Conservation (phyloP, 2,329 filamentous ascomycete genomes). For the Ceratocystis smalleyi region DNA sequence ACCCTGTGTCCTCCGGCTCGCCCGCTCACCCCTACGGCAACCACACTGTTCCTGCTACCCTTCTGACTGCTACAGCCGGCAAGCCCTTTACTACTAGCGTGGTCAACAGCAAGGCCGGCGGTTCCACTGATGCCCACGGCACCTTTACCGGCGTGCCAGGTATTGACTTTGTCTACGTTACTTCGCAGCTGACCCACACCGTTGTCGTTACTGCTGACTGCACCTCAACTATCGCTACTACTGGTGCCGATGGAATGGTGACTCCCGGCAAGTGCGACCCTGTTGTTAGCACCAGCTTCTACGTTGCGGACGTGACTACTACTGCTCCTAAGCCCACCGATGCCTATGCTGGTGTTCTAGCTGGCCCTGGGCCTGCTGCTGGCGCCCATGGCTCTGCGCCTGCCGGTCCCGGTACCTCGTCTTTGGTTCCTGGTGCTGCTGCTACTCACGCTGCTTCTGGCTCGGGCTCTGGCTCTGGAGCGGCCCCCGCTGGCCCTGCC, state of each 20-base stretch:
- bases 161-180: not conserved
- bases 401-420: not conserved
- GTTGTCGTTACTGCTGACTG: slow-evolving; percentile 2
- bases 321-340: not conserved
- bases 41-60: not conserved
- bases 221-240: slow-evolving; percentile 5
- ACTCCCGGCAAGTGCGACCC: not conserved
- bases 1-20: not conserved
- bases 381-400: not conserved
- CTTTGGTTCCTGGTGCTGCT: not conserved
- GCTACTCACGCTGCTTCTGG: not conserved
- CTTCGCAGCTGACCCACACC: not conserved
- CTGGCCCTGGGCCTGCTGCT: not conserved
- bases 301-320: not conserved
- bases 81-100: not conserved
- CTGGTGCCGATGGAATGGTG: not conserved
- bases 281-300: not conserved
- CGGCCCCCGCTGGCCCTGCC: not conserved
- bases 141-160: not conserved
- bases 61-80: not conserved
- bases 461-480: not conserved
- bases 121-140: not conserved
- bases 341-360: not conserved
- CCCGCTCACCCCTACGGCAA: not conserved
- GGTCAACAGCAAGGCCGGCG: not conserved